Base-by-base conservation (phyloP, 2,329 filamentous ascomycete genomes). In the Colletotrichum karsti region DNA sequence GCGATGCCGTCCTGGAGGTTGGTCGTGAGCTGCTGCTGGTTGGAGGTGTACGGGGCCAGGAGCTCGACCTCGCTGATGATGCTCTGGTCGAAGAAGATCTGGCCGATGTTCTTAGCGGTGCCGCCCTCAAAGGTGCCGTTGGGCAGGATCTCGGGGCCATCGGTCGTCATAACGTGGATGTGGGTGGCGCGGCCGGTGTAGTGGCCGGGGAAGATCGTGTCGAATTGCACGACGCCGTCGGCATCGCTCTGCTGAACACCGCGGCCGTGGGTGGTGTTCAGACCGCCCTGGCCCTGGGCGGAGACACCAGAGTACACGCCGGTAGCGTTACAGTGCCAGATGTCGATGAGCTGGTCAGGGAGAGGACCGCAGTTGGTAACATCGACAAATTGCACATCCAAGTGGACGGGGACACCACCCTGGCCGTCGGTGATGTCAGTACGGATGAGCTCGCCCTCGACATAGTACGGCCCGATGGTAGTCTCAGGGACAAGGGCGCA, bases 1-100 rank as follows among this genome's bases (percentile, higher is more conserved):
- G 67, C 62, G 42, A 61, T 62, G 48, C 18, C 24, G 71, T 91
- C 89, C 0, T 86, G 79, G 2, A 77, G 77, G 73, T 91, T 91
- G 39, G 74, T 78, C 2, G 84, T 89, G 28, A 85, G 64, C 0
- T 75, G 69, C 70, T 85, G 81, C 0, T 76, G 80, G 75, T 87
- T 88, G 57, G 74, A 74, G 39, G 71, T 74, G 75, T 88, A 87
- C 0, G 88, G 87, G 1, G 76, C 73, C 0, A 79, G 77, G 13
- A 76, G 72, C 67, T 89, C 86, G 56, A 90, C 87, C 48, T 65
- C 62, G 48, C 28, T 20, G 41, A 67, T 67, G 30, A 69, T 24
- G 35, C 35, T 44, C 42, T 69, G 62, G 55, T 67, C 66, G 42
- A 67, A 57, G 66, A 67, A 69, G 54, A 69, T 57, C 48, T 69